Percentiles rank a stretch among this genome's conserved stretches.
Conservation (phyloP, 2,329 filamentous ascomycete species). For the Phaeosphaeriaceae sp. region DNA sequence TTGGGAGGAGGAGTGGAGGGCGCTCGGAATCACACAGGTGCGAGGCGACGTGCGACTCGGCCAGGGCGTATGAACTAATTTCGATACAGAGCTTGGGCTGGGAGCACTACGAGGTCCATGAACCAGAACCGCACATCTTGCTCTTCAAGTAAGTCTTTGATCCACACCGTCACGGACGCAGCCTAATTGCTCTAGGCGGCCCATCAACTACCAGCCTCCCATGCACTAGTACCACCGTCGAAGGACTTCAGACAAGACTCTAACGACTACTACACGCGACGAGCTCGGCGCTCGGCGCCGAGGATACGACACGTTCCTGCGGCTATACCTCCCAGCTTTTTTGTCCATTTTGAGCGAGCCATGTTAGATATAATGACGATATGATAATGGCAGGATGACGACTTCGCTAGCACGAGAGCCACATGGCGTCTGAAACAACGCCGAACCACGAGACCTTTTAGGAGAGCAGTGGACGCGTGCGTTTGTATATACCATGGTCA, state of each 20-base stretch:
- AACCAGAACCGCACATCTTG: slow-evolving; percentile 97
- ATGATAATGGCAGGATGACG: slow-evolving; percentile 46
- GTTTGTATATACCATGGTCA: slow-evolving; percentile 42
- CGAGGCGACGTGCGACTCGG: slow-evolving; percentile 14
- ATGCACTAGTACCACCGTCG: slow-evolving; percentile 41
- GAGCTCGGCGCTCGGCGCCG: slow-evolving; percentile 9
- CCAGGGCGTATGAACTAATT: slow-evolving; percentile 13
- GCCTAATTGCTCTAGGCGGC: slow-evolving; percentile 64
- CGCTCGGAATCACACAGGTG: slow-evolving; percentile 95
- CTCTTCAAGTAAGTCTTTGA: slow-evolving; percentile 85
- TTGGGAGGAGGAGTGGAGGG: slow-evolving; percentile 99
- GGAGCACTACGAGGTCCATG: slow-evolving; percentile 99
- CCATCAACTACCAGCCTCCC: slow-evolving; percentile 83
- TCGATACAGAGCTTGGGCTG: slow-evolving; percentile 84
- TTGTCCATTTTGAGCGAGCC: slow-evolving; percentile 44
- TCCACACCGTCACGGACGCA: not conserved
- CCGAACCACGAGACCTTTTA: slow-evolving; percentile 21
- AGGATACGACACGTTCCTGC: slow-evolving; percentile 20
- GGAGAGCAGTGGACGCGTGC: slow-evolving; percentile 20
- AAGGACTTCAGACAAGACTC: not conserved
- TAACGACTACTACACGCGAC: not conserved
- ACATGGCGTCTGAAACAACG: slow-evolving; percentile 28
- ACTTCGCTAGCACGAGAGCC: slow-evolving; percentile 23
- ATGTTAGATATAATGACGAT: slow-evolving; percentile 46
- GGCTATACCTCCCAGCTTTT: slow-evolving; percentile 31